These are phyloP conservation scores for Hippophae tibetana DNA, from an alignment of 306 rosid genomes.

Conservation along the genomic window DNA sequence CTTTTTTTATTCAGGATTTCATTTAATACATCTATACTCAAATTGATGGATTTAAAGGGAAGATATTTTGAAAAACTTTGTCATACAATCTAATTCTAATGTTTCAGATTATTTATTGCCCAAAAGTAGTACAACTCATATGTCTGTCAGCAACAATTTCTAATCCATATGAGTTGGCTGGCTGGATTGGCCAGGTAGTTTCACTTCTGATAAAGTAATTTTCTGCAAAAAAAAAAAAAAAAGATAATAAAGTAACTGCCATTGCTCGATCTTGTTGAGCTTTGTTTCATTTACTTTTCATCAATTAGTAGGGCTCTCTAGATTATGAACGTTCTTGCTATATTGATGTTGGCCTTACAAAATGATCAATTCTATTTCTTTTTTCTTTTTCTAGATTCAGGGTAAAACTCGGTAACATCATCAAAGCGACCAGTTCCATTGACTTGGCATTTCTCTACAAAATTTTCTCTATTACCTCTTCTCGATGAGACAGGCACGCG, in stretches of 20 bases:
- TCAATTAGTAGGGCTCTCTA: not conserved
- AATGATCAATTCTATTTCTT: no score
- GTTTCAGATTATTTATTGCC: conserved; percentile 76
- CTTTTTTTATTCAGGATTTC: conserved; percentile 7
- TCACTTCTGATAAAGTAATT: not conserved
- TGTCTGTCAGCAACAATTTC: conserved; percentile 85
- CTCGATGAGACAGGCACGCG: conserved; percentile 70
- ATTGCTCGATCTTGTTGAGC: conserved; percentile 11
- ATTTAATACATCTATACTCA: conserved; percentile 19
- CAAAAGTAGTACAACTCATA: conserved; percentile 80
- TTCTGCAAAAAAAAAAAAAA: no score
- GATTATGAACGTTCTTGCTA: no score
- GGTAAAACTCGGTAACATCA: conserved; percentile 83
- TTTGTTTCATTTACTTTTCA: conserved; percentile 5
- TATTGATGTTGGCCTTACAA: no score
- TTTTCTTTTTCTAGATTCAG: conserved; percentile 48
- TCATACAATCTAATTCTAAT: not conserved
- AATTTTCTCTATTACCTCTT: conserved; percentile 62
- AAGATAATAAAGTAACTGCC: not conserved
- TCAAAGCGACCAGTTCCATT: conserved; percentile 89
- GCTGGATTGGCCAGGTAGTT: conserved; percentile 95
- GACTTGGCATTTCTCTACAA: conserved; percentile 88
- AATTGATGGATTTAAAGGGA: not conserved
- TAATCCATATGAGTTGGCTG: conserved; percentile 92
- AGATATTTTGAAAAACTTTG: not conserved